Conservation (phyloP, 169 alveolate species). For the Plasmodium inui region DNA sequence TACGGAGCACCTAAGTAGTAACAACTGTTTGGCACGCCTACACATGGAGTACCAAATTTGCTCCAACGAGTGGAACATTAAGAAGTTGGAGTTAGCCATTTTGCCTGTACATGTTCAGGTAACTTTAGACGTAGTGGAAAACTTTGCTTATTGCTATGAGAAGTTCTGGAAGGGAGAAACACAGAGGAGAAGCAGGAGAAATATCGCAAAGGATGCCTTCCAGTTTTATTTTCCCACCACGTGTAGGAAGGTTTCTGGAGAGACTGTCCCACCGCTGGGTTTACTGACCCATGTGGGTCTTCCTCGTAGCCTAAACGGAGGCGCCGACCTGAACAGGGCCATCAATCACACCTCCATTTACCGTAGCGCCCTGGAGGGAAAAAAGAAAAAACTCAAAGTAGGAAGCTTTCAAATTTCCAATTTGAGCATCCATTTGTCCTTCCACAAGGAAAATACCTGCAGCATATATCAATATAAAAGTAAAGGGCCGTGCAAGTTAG, state of each 20-base stretch:
- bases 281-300: neutral
- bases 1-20: neutral
- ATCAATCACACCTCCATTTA: neutral
- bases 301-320: neutral
- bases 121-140: slow-evolving; percentile 16
- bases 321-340: neutral
- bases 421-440: neutral
- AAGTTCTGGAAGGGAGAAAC: neutral
- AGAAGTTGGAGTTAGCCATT: slow-evolving; percentile 8
- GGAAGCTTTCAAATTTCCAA: neutral
- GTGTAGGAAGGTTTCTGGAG: neutral
- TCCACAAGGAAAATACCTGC: neutral
- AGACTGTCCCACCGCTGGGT: neutral
- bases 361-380: neutral
- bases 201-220: neutral
- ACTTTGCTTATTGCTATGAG: slow-evolving; percentile 23
- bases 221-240: neutral
- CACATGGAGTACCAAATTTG: slow-evolving; percentile 13
- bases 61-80: neutral
- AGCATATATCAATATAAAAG: slow-evolving; percentile 27
- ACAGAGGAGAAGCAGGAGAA: neutral
- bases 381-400: slow-evolving; percentile 26
- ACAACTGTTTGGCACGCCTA: neutral
- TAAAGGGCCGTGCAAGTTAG: neutral
- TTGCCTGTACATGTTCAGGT: slow-evolving; percentile 31